Base-by-base conservation (phyloP, 345 rosid species). In the Bretschneidera sinensis region DNA sequence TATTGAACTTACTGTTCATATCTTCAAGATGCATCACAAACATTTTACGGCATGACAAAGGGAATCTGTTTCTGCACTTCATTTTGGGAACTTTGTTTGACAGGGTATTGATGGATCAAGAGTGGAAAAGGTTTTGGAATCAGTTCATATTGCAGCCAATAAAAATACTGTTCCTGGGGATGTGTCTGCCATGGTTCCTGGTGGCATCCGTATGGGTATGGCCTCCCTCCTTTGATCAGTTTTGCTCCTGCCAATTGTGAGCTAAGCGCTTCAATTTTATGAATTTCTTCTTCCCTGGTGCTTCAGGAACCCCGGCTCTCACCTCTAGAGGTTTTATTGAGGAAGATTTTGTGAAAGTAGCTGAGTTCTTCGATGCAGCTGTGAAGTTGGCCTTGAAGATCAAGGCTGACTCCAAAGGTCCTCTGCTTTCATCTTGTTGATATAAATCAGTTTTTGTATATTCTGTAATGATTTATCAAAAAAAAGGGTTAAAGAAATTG, bases 161-260 rank as follows among this genome's bases (percentile, higher is more conserved):
- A 87, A 92, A 55, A 92, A 92, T 78, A 89, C 96, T 21, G 98
- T 92, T 63, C 96, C 98, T 1, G 95, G 97, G n/a, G 97, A 92
- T 81, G 94, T 92, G 61, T 92, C 97, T 22, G 97, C 97, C 68
- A 87, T 89, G 94, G 97, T 89, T 79, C 98, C 97, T 55, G 98
- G 97, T 72, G 96, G 98, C 59, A 84, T 92, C 68, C 86, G 92
- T 24, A 89, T 92, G 98, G 98, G 97, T 92, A 85, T 43, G 78
- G 48, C 48, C 23, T 25, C 64, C 21, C 21, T 33, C 34, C 52
- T 49, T 55, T 49, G 19, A 57, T 57, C 43, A 49, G n/a, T n/a
- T 57, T 21, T 20, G 28, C 59, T 52, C 21, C 54, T 55, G 31
- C 20, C 51, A 17, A 17, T 65, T 43, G 17, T 63, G 56, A 25